phyloP scores from a whole-genome alignment of 768 basidiomycete species.

The Grammothele lineata region DNA sequence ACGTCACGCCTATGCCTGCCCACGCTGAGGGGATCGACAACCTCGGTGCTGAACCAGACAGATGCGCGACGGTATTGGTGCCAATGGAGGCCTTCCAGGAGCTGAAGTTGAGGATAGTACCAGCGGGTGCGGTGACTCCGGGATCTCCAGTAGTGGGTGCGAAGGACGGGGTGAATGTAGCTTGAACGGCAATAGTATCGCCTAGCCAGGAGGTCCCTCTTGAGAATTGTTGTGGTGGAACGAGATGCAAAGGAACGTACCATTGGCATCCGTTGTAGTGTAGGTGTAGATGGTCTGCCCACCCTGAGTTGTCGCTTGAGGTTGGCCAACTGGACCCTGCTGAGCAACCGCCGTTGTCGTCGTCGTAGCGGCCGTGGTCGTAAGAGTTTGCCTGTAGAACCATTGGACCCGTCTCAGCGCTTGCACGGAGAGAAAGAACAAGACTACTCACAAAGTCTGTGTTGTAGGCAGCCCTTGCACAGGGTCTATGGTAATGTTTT shows the following conservation, averaged over 20 bases:
- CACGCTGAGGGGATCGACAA: constrained; percentile 5
- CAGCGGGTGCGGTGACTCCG: constrained; percentile 16
- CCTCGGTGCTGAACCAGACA: neutral
- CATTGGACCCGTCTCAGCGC: too few relatives aligned
- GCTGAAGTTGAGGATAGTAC: constrained; percentile 30
- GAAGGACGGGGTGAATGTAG: constrained; percentile 31
- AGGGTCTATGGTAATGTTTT: constrained; percentile 39
- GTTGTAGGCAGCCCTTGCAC: constrained; percentile 38
- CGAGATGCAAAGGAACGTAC: constrained; percentile 1
- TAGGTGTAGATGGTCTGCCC: constrained; percentile 26
- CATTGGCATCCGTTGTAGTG: constrained; percentile 32
- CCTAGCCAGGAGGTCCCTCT: constrained; percentile 6
- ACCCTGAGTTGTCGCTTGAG: constrained; percentile 12
- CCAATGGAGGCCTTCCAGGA: constrained; percentile 26
- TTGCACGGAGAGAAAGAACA: too few relatives aligned
- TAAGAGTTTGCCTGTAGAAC: constrained; percentile 14
- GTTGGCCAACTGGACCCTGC: constrained; percentile 54
- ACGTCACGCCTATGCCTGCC: constrained; percentile 1
- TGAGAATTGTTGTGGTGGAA: neutral
- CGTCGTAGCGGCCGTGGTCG: constrained; percentile 10
- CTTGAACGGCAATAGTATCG: constrained; percentile 19
- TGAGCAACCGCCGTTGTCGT: constrained; percentile 14
- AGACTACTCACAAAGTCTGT: constrained; percentile 36
- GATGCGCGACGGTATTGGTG: constrained; percentile 21
- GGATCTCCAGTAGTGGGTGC: constrained; percentile 20